Evolutionary conservation across 345 rosid species (phyloP), one percentile per base, ranked within the genome.

Genomic region (Clausena lansium): DNA sequence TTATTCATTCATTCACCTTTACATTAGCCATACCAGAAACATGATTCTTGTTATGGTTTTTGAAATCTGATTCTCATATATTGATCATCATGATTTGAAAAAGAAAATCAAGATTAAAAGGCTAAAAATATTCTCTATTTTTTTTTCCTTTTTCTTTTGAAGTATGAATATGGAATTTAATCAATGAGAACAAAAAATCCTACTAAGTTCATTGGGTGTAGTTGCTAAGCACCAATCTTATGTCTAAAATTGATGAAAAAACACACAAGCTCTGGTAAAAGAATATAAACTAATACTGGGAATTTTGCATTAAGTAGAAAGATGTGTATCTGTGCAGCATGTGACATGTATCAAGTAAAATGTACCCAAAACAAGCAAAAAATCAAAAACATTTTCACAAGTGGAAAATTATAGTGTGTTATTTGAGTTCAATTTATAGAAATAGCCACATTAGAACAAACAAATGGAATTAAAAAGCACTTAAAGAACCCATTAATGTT

Each of bases 281-380:
- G 52, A 79, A 63, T 66, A 77, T 64, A 78, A 81, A 52, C 77
- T 60, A 33, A 67, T 54, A 66, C 39, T 66, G 75, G 80, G 73
- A 47, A 70, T 83, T 78, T 78, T 35, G 64, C 81, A 58, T 39
- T 65, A 83, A 77, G 71, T 28, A 17, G 81, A 60, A 77, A 70
- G 81, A 63, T 70, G 76, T 79, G 78, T 24, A 64, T 80, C 7
- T 71, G 74, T 84, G 78, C 84, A 70, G 30, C 84, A 88, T 67
- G 78, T 83, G 86, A 76, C 78, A 57, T 81, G 85, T 54, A 59
- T 36, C 41, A 73, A 73, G 45, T 6, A 45, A 65, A 65, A 27
- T 22, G 27, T 27, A 28, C 19, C 83, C 82, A 73, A 65, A 67
- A 70, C 36, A 70, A 50, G 83, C 24, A 81, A 83, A 32, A 79